These are phyloP conservation scores for Pilaira anomala DNA, from an alignment of 192 early-diverging fungal species.

Conservation along the genomic window DNA sequence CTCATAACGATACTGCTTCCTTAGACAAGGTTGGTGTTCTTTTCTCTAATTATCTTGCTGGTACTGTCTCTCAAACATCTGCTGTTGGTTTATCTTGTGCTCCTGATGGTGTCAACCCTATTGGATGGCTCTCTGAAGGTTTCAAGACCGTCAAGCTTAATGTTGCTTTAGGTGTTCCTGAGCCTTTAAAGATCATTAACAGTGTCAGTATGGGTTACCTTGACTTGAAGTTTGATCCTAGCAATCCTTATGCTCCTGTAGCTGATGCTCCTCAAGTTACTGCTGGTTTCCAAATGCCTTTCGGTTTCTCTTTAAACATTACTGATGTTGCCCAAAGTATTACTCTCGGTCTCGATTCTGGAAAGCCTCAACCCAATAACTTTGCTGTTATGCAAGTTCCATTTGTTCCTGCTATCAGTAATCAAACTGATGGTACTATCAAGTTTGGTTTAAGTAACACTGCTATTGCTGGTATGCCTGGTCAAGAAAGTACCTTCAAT, in stretches of 20 bases:
- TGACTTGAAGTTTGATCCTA: slow-evolving; percentile 47
- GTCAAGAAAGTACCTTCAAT: slow-evolving; percentile 48
- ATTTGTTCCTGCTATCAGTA: slow-evolving; percentile 34
- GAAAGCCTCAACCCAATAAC: slow-evolving; percentile 26
- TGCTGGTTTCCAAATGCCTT: slow-evolving; percentile 56
- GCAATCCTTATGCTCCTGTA: slow-evolving; percentile 48
- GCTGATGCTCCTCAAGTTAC: slow-evolving; percentile 43
- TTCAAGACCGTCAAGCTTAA: slow-evolving; percentile 50
- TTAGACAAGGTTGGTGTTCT: slow-evolving; percentile 46
- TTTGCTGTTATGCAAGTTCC: slow-evolving; percentile 30
- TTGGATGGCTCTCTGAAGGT: slow-evolving; percentile 48
- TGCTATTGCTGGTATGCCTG: slow-evolving; percentile 43
- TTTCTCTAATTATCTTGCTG: slow-evolving; percentile 55
- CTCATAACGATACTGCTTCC: slow-evolving; percentile 43
- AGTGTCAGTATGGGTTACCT: slow-evolving; percentile 49
- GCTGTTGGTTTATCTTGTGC: slow-evolving; percentile 50
- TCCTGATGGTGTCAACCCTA: slow-evolving; percentile 45
- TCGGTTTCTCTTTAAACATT: slow-evolving; percentile 59
- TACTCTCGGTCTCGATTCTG: slow-evolving; percentile 35
- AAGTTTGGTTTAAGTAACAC: slow-evolving; percentile 45
- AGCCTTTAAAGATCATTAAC: slow-evolving; percentile 49
- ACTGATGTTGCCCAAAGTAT: slow-evolving; percentile 53
- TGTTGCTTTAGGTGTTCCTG: slow-evolving; percentile 45
- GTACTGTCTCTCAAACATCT: slow-evolving; percentile 41
- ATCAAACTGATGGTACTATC: slow-evolving; percentile 41